Percentiles rank a stretch among this genome's conserved stretches.
Conservation (phyloP, 2,329 filamentous ascomycete genomes). For the Trichoderma endophyticum region DNA sequence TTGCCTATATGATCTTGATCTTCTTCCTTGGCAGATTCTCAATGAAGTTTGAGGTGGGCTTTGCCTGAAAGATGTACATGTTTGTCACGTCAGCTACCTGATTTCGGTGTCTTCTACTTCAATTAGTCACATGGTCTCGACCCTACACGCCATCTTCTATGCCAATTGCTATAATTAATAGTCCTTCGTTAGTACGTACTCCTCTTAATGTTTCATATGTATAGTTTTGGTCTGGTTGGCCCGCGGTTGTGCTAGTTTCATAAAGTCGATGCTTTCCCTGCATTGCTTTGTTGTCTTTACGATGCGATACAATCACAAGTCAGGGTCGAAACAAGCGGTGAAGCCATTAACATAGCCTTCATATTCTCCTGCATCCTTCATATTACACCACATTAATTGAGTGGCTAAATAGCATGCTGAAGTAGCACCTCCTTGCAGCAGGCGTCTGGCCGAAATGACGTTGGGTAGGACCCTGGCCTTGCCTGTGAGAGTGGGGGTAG, state of each 20-base stretch:
- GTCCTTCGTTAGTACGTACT: not conserved
- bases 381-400: not conserved
- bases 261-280: not conserved
- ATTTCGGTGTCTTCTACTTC: not conserved
- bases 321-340: not conserved
- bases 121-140: not conserved
- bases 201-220: not conserved
- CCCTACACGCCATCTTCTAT: not conserved
- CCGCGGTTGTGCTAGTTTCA: not conserved
- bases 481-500: not conserved
- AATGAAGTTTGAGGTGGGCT: not conserved
- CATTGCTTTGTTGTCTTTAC: not conserved
- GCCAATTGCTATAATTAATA: not conserved
- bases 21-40: not conserved
- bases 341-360: not conserved
- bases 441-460: not conserved
- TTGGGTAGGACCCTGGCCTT: not conserved
- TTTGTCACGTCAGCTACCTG: not conserved
- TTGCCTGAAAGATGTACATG: not conserved
- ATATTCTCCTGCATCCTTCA: not conserved
- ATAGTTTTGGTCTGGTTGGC: not conserved
- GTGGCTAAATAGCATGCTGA: not conserved
- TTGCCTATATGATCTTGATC: not conserved
- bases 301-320: too few relatives aligned
- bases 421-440: not conserved